Percentiles rank a stretch among this genome's conserved stretches.
Conservation (phyloP, 1,284 basidiomycete species). For the Naganishia liquefaciens region DNA sequence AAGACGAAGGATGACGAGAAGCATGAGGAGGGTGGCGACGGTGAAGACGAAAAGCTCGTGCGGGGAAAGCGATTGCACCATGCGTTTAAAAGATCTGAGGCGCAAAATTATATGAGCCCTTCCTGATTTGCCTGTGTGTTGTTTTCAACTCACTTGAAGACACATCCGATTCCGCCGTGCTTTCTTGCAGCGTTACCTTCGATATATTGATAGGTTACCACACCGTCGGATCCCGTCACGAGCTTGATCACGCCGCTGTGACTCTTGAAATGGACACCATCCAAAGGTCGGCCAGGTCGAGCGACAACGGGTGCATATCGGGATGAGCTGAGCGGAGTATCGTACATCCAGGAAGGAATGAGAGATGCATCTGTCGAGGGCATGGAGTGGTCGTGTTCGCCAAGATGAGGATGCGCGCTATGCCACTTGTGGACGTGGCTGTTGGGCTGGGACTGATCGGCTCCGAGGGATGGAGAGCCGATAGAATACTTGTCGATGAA, state of each 20-base stretch:
- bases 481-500: slow-evolving; percentile 16
- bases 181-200: not conserved
- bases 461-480: not conserved
- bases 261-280: too few relatives aligned
- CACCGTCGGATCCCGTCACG: slow-evolving; percentile 11
- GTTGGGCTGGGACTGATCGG: not conserved
- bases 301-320: slow-evolving; percentile 10
- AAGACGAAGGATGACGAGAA: slow-evolving; percentile 25
- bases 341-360: slow-evolving; percentile 22
- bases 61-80: slow-evolving; percentile 15
- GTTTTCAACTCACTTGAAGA: slow-evolving; percentile 4
- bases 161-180: slow-evolving; percentile 14
- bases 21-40: slow-evolving; percentile 11
- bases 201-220: slow-evolving; percentile 3
- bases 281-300: not conserved
- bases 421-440: not conserved
- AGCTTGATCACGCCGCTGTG: slow-evolving; percentile 9
- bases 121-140: not conserved
- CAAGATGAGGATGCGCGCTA: slow-evolving; percentile 1
- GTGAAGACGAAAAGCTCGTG: slow-evolving; percentile 24
- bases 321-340: slow-evolving; percentile 9
- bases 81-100: slow-evolving; percentile 3
- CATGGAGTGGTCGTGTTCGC: slow-evolving; percentile 12
- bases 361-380: slow-evolving; percentile 13
- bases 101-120: not conserved